phyloP scores from a whole-genome alignment of 768 basidiomycete species.

The Sarcodon aspratus region DNA sequence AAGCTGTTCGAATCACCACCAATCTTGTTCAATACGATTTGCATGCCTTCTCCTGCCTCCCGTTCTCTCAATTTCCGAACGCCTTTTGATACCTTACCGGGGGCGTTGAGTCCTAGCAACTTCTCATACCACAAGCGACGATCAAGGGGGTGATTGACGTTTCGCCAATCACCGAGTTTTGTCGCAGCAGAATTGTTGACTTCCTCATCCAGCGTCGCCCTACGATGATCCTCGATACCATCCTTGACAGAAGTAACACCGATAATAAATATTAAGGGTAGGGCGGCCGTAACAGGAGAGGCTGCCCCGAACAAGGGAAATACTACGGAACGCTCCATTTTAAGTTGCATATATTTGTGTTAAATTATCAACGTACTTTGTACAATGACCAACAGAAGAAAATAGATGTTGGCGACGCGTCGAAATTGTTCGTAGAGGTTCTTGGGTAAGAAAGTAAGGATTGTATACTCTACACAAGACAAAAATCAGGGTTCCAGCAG shows the following conservation, averaged over 20 bases:
- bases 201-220: slow-evolving; percentile 77
- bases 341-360: slow-evolving; percentile 1
- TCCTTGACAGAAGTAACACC: slow-evolving; percentile 90
- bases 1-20: slow-evolving; percentile 8
- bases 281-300: slow-evolving; percentile 65
- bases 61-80: slow-evolving; percentile 75
- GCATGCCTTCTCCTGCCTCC: slow-evolving; percentile 58
- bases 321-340: slow-evolving; percentile 30
- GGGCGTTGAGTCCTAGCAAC: slow-evolving; percentile 56
- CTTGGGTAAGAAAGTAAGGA: slow-evolving; percentile 85
- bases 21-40: slow-evolving; percentile 44
- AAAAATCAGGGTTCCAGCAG: slow-evolving; percentile 1
- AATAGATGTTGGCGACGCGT: slow-evolving; percentile 89
- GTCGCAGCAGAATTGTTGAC: slow-evolving; percentile 94
- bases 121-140: slow-evolving; percentile 66
- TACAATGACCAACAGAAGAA: slow-evolving; percentile 70
- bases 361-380: slow-evolving; percentile 39
- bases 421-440: slow-evolving; percentile 94
- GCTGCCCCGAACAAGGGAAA: slow-evolving; percentile 90
- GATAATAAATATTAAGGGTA: slow-evolving; percentile 84
- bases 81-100: slow-evolving; percentile 73
- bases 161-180: slow-evolving; percentile 80
- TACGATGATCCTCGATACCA: slow-evolving; percentile 92
- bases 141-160: slow-evolving; percentile 80
- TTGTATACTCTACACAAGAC: slow-evolving; percentile 62